phyloP scores from a whole-genome alignment of 805 yeast species.

The Isabelozyma pseudorhagii region DNA sequence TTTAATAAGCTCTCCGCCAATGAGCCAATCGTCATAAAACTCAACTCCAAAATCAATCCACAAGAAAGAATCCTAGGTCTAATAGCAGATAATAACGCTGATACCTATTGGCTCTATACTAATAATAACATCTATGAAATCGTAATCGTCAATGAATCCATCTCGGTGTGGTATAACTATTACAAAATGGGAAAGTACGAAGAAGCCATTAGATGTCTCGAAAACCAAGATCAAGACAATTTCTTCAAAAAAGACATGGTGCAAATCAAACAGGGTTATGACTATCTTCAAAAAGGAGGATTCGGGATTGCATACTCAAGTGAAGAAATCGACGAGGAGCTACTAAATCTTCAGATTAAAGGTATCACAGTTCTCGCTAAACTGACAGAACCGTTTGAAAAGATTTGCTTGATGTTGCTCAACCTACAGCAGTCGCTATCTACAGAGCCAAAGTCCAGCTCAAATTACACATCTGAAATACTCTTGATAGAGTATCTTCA shows the following conservation, averaged over 20 bases:
- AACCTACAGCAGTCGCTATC: conserved; percentile 6
- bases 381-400: conserved; percentile 67
- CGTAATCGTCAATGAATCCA: conserved; percentile 62
- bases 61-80: conserved; percentile 20
- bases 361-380: conserved; percentile 49
- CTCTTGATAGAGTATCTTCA: conserved; percentile 33
- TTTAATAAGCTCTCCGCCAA: conserved; percentile 24
- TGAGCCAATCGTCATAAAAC: conserved; percentile 4
- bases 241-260: conserved; percentile 25
- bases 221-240: conserved; percentile 9
- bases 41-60: conserved; percentile 5
- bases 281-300: conserved; percentile 29
- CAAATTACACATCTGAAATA: conserved; percentile 13
- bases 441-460: not conserved
- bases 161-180: conserved; percentile 66
- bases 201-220: conserved; percentile 52
- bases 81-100: conserved; percentile 22
- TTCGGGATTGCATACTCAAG: conserved; percentile 24
- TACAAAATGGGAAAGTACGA: conserved; percentile 49
- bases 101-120: conserved; percentile 79
- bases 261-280: conserved; percentile 36
- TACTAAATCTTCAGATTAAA: conserved; percentile 33
- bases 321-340: conserved; percentile 9
- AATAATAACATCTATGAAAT: conserved; percentile 64
- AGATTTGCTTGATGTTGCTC: conserved; percentile 54